Percentiles rank a stretch among this genome's conserved stretches.
These are phyloP conservation scores for Botrytis aclada DNA, from an alignment of 2,329 filamentous ascomycete species.

Conservation along the genomic window DNA sequence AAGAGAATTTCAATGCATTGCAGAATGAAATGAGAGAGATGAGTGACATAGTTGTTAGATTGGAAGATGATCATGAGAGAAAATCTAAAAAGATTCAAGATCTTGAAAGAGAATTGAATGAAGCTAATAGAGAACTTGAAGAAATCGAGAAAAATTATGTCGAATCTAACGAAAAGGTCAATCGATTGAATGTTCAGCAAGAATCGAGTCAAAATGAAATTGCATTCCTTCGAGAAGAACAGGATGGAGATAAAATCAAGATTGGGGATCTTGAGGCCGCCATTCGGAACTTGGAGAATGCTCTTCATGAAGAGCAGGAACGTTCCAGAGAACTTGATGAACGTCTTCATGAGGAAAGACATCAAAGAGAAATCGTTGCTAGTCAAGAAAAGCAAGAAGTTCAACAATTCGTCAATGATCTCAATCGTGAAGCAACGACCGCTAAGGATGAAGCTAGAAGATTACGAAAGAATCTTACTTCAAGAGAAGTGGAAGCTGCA, in stretches of 20 bases:
- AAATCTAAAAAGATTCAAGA: conserved; percentile 77
- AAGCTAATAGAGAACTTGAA: conserved; percentile 84
- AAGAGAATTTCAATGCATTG: conserved; percentile 86
- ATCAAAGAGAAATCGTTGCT: conserved; percentile 82
- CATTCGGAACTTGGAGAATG: conserved; percentile 74
- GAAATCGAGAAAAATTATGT: conserved; percentile 78
- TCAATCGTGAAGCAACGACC: conserved; percentile 77
- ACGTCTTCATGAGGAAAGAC: conserved; percentile 73
- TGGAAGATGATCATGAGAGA: conserved; percentile 85
- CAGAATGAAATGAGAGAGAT: conserved; percentile 92
- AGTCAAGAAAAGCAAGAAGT: conserved; percentile 92
- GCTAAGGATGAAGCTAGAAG: conserved; percentile 83
- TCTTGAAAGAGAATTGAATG: conserved; percentile 76
- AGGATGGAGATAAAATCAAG: conserved; percentile 96
- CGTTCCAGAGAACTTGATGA: conserved; percentile 68
- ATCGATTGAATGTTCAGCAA: conserved; percentile 83
- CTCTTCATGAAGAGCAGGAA: conserved; percentile 81
- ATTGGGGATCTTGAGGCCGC: conserved; percentile 90
- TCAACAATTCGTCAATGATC: conserved; percentile 87
- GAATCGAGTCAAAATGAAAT: conserved; percentile 93
- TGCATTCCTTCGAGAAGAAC: conserved; percentile 91
- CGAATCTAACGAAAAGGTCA: conserved; percentile 83
- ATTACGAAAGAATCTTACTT: conserved; percentile 77
- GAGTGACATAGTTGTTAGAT: conserved; percentile 77
- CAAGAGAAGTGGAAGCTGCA: conserved; percentile 81